These are phyloP conservation scores for Fusarium sp. DNA, from an alignment of 2,329 filamentous ascomycete genomes.

Conservation along the genomic window DNA sequence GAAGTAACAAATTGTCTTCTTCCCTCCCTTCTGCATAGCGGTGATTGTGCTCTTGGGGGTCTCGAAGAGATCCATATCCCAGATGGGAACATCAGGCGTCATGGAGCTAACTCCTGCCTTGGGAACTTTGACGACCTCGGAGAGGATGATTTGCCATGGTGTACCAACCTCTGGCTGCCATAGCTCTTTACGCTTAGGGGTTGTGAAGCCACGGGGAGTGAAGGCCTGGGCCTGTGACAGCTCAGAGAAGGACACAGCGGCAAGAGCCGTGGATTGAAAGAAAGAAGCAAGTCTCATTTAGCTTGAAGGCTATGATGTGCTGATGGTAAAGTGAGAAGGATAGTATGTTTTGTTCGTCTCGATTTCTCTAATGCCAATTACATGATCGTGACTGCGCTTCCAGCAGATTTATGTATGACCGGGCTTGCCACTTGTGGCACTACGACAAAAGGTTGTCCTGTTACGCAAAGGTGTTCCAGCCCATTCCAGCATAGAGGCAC, in stretches of 20 bases:
- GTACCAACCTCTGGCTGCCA: constrained; percentile 63
- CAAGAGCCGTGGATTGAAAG: neutral
- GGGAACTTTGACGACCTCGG: constrained; percentile 50
- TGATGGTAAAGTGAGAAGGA: too few species aligned
- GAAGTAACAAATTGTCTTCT: constrained; percentile 78
- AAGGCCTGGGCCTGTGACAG: accelerated
- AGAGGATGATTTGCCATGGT: constrained; percentile 70
- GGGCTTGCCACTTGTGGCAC: neutral
- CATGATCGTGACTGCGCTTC: too few species aligned
- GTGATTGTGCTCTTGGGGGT: constrained; percentile 54
- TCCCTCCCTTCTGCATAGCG: constrained; percentile 63
- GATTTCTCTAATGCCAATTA: neutral
- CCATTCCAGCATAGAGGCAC: neutral
- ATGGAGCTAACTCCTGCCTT: constrained; percentile 42
- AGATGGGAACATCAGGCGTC: constrained; percentile 58
- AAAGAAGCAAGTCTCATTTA: neutral
- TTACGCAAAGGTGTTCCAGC: neutral
- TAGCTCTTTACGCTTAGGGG: neutral
- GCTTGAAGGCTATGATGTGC: too few species aligned
- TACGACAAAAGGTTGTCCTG: accelerated
- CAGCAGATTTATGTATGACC: neutral
- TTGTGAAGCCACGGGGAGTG: neutral
- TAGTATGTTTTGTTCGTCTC: too few species aligned
- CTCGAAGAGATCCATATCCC: constrained; percentile 63
- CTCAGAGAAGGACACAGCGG: neutral